These are phyloP conservation scores for Paraphoma sp. DNA, from an alignment of 2,329 filamentous ascomycete genomes.

Conservation along the genomic window DNA sequence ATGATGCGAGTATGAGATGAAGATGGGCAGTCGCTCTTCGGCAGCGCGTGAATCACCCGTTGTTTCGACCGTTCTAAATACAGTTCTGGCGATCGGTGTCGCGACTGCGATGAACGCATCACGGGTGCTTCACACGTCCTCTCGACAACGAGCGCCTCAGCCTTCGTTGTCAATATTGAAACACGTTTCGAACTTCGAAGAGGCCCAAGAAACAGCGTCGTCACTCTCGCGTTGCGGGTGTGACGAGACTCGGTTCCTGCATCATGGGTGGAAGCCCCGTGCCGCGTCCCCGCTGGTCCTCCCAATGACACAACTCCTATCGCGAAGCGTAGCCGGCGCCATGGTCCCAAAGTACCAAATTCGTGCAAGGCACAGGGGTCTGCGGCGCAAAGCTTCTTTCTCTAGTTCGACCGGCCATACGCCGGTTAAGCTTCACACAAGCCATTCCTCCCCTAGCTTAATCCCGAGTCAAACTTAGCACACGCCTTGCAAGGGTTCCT, in stretches of 20 bases:
- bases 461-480: slow-evolving; percentile 30
- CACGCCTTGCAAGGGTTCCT: slow-evolving; percentile 19
- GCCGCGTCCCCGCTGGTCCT: slow-evolving; percentile 3
- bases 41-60: slow-evolving; percentile 20
- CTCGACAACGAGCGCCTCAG: background rate
- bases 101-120: slow-evolving; percentile 1
- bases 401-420: slow-evolving; percentile 13
- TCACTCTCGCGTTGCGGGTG: background rate
- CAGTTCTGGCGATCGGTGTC: background rate
- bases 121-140: background rate
- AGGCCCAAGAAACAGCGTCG: background rate
- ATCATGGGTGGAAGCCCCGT: slow-evolving; percentile 10
- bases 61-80: slow-evolving; percentile 17
- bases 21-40: background rate
- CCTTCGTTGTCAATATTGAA: background rate
- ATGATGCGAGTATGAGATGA: slow-evolving; percentile 7
- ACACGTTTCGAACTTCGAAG: background rate
- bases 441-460: slow-evolving; percentile 15
- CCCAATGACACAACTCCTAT: slow-evolving; percentile 15
- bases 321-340: slow-evolving; percentile 23
- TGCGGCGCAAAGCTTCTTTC: slow-evolving; percentile 13
- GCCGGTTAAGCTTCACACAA: slow-evolving; percentile 15
- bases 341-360: slow-evolving; percentile 17
- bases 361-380: slow-evolving; percentile 13
- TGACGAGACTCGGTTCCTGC: slow-evolving; percentile 16